Evolutionary conservation across 176 grass and related monocot species (phyloP).

Genomic region (Juncus inflexus): DNA sequence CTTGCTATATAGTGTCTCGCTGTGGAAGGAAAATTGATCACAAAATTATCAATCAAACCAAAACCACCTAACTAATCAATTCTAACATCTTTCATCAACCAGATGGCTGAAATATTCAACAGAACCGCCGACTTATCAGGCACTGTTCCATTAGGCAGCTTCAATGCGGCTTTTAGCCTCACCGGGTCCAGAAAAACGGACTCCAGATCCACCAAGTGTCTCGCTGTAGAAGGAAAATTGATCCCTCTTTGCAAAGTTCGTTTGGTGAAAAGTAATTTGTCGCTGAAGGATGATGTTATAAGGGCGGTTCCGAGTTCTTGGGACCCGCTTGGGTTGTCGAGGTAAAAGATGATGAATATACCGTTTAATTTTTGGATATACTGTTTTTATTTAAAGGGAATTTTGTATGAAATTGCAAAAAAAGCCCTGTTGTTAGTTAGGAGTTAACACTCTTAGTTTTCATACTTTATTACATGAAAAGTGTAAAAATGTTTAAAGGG

Average conservation of each 20-base stretch:
- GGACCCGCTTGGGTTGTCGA: constrained; percentile 54
- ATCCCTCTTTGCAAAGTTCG: constrained; percentile 45
- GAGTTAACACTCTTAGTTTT: no score
- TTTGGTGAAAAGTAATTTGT: constrained; percentile 24
- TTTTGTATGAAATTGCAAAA: no score
- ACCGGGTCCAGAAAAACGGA: constrained; percentile 54
- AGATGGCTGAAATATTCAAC: constrained; percentile 67
- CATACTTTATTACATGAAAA: no score
- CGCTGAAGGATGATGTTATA: constrained; percentile 42
- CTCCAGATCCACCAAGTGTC: constrained; percentile 46
- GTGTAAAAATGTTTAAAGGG: no score
- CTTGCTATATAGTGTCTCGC: no score
- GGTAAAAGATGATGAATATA: constrained; percentile 27
- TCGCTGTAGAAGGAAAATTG: constrained; percentile 43
- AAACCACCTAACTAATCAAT: not conserved
- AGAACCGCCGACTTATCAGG: constrained; percentile 40
- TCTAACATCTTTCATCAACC: constrained; percentile 9
- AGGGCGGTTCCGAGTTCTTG: constrained; percentile 41
- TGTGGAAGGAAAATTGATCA: no score
- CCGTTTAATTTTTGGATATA: no score
- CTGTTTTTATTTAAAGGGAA: no score
- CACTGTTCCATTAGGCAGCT: constrained; percentile 44
- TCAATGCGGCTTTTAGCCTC: constrained; percentile 54
- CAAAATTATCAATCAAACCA: not conserved
- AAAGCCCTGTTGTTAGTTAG: no score